A percentile compares a stretch with the other conserved stretches of the same genome.
phyloP scores from a whole-genome alignment of 164 flowering plant species.

The Dillenia suffruticosa region DNA sequence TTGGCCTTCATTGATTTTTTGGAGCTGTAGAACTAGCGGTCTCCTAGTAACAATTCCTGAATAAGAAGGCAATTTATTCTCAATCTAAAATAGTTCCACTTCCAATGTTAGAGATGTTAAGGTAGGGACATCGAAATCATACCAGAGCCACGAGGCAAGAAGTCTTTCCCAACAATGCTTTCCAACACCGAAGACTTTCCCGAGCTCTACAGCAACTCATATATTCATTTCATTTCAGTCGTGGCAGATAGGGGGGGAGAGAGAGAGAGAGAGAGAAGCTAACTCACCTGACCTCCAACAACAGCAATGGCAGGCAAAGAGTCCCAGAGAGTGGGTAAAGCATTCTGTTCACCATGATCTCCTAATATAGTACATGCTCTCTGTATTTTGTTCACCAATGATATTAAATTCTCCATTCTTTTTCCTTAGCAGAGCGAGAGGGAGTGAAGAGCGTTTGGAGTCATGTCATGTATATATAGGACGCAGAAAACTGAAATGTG shows the following conservation, averaged over 20 bases:
- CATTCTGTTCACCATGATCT: conserved; percentile 78
- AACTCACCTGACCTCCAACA: conserved; percentile 91
- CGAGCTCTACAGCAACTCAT: conserved; percentile 40
- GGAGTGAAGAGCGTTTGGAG: background rate
- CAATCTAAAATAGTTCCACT: background rate
- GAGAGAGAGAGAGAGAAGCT: conserved; percentile 3
- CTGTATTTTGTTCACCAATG: conserved; percentile 79
- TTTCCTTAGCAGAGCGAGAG: background rate
- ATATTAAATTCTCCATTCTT: conserved; percentile 72
- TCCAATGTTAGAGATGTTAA: background rate
- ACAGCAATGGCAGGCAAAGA: conserved; percentile 91
- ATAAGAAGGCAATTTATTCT: conserved; percentile 1
- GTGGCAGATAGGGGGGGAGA: background rate
- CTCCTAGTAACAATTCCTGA: conserved; percentile 91
- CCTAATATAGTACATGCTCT: conserved; percentile 94
- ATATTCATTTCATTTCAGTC: too few relatives aligned
- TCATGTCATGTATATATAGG: too few relatives aligned
- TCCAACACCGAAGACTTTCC: conserved; percentile 84
- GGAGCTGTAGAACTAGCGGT: conserved; percentile 89
- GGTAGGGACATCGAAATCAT: background rate
- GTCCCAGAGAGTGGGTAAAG: conserved; percentile 95
- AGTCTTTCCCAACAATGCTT: conserved; percentile 80
- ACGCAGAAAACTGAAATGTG: too few relatives aligned
- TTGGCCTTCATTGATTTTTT: conserved; percentile 72
- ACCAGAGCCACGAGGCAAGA: conserved; percentile 89